Conservation (phyloP, 2,329 filamentous ascomycete species). For the Aurifilum marmelostoma region DNA sequence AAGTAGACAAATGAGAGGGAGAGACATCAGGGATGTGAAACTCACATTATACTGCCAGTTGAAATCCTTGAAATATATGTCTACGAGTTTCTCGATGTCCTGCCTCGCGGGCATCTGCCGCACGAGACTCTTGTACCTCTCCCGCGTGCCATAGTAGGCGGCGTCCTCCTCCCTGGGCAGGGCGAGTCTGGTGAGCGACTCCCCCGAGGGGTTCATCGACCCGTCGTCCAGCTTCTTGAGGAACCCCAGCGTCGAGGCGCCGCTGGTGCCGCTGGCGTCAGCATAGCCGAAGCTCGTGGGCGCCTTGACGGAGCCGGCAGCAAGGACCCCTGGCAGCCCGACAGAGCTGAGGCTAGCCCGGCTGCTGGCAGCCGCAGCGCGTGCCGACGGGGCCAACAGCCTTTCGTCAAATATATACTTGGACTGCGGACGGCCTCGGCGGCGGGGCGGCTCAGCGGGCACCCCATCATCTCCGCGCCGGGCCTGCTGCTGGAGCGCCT, state of each 20-base stretch:
- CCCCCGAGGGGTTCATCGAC: conserved; percentile 35
- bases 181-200: conserved; percentile 36
- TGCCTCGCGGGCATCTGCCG: conserved; percentile 59
- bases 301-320: conserved; percentile 44
- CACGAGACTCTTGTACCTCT: conserved; percentile 62
- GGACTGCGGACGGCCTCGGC: conserved; percentile 26
- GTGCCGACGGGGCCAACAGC: background rate
- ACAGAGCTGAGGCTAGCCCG: background rate
- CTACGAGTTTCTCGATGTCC: conserved; percentile 58
- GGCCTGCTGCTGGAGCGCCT: conserved; percentile 36
- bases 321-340: conserved; percentile 11
- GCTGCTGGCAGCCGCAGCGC: background rate
- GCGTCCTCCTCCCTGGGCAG: conserved; percentile 39
- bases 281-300: conserved; percentile 54
- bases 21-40: background rate
- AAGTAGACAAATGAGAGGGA: background rate
- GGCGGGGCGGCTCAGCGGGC: background rate
- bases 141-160: conserved; percentile 49
- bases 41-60: conserved; percentile 57
- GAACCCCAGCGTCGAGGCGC: conserved; percentile 57
- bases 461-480: background rate
- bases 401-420: conserved; percentile 8
- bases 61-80: conserved; percentile 59
- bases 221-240: conserved; percentile 60
- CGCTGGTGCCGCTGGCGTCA: conserved; percentile 45